These are phyloP conservation scores for Boletellus ananas DNA, from an alignment of 768 basidiomycete genomes.

Conservation along the genomic window DNA sequence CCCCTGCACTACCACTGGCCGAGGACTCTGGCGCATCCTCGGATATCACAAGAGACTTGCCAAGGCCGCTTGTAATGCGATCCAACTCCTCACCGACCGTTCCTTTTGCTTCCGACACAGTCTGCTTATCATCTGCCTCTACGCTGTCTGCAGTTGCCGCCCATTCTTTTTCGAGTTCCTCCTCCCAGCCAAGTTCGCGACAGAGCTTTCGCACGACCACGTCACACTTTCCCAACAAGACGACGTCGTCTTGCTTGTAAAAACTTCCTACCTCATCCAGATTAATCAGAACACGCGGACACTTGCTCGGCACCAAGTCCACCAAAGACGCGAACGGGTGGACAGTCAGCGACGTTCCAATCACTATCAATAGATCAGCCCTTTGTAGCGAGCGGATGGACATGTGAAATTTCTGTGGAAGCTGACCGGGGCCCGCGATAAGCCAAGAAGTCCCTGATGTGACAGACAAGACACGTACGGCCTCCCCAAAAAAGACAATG, in stretches of 20 bases:
- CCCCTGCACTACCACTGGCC: background rate
- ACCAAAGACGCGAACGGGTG: slow-evolving; percentile 85
- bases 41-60: slow-evolving; percentile 19
- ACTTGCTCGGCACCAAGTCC: slow-evolving; percentile 45
- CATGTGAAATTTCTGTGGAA: slow-evolving; percentile 66
- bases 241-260: slow-evolving; percentile 53
- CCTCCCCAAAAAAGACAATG: slow-evolving; percentile 90
- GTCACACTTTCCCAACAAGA: slow-evolving; percentile 71
- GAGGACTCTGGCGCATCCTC: background rate
- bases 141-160: slow-evolving; percentile 40
- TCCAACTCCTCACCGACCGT: slow-evolving; percentile 25
- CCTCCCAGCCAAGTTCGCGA: slow-evolving; percentile 69
- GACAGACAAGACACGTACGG: slow-evolving; percentile 39
- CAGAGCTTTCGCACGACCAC: slow-evolving; percentile 59
- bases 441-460: background rate
- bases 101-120: slow-evolving; percentile 3
- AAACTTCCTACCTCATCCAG: slow-evolving; percentile 76
- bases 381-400: slow-evolving; percentile 48
- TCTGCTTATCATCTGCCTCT: slow-evolving; percentile 12
- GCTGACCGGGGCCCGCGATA: slow-evolving; percentile 38
- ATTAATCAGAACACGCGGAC: slow-evolving; percentile 88
- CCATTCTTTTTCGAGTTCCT: slow-evolving; percentile 57
- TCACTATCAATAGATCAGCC: slow-evolving; percentile 87
- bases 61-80: slow-evolving; percentile 22
- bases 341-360: slow-evolving; percentile 87